phyloP scores from a whole-genome alignment of 495 filamentous ascomycete genomes.

The Penicillium taxi region DNA sequence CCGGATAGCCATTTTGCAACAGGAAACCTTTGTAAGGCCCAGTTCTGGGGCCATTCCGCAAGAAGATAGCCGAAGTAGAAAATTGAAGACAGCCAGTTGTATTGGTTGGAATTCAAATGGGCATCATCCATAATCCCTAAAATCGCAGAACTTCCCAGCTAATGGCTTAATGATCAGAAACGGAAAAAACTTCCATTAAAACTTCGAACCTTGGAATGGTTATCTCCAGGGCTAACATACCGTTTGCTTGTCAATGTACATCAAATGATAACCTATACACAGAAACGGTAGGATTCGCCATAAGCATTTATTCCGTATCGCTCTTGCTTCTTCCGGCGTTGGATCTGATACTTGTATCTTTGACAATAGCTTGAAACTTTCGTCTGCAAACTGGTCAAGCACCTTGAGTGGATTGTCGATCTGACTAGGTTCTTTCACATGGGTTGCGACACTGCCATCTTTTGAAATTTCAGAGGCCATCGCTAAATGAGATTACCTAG shows the following conservation, averaged over 20 bases:
- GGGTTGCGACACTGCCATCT: no score
- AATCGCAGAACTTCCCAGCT: slow-evolving; percentile 39
- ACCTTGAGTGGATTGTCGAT: slow-evolving; percentile 18
- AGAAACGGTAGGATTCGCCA: slow-evolving; percentile 35
- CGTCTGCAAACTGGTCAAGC: slow-evolving; percentile 32
- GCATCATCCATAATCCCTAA: slow-evolving; percentile 47
- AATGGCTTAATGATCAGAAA: no score
- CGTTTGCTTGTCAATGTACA: slow-evolving; percentile 42
- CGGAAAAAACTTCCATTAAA: neutral
- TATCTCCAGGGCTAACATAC: no score
- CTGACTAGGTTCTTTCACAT: no score
- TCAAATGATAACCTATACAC: slow-evolving; percentile 37
- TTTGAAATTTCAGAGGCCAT: no score
- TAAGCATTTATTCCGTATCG: slow-evolving; percentile 33
- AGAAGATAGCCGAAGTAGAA: slow-evolving; percentile 47
- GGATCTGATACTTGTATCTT: slow-evolving; percentile 31
- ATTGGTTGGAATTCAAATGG: slow-evolving; percentile 26
- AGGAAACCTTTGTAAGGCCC: slow-evolving; percentile 34
- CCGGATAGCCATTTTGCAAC: slow-evolving; percentile 33
- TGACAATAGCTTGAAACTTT: slow-evolving; percentile 38
- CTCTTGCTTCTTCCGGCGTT: slow-evolving; percentile 26
- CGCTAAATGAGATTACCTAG: no score
- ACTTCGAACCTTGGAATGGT: no score
- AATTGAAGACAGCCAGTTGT: slow-evolving; percentile 41
- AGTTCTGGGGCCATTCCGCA: slow-evolving; percentile 36